phyloP scores from a whole-genome alignment of 2,329 filamentous ascomycete genomes.

The Zasmidium cellare region DNA sequence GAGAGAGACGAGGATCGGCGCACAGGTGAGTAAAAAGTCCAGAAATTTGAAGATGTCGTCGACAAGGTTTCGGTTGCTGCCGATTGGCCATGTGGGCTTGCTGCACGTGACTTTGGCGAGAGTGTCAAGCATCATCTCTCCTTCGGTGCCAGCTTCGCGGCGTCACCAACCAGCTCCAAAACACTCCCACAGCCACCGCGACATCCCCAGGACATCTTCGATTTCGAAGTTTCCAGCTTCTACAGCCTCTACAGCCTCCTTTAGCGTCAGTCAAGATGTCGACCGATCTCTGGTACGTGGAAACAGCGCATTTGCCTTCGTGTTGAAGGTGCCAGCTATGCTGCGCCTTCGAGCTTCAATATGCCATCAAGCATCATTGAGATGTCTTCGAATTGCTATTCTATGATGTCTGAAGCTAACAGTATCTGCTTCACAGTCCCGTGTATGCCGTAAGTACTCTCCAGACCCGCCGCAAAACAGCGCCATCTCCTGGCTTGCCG shows the following conservation, averaged over 20 bases:
- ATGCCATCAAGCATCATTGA: not conserved
- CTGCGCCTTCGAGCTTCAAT: not conserved
- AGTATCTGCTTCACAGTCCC: constrained; percentile 62
- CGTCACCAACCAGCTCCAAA: not conserved
- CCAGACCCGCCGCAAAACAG: constrained; percentile 10
- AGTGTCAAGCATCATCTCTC: not conserved
- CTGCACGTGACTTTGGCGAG: not conserved
- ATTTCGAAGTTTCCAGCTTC: not conserved
- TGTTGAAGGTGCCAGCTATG: constrained; percentile 5
- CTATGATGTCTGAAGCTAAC: constrained; percentile 21
- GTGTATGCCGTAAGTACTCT: constrained; percentile 91
- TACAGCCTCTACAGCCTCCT: not conserved
- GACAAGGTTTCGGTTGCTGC: not conserved
- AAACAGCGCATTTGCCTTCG: constrained; percentile 46
- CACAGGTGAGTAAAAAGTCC: not conserved
- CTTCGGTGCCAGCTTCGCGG: not conserved
- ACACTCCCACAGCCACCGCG: not conserved
- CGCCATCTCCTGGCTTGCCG: constrained; percentile 15
- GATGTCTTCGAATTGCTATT: not conserved
- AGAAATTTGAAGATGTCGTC: constrained; percentile 3
- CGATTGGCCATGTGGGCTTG: not conserved
- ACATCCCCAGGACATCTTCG: not conserved
- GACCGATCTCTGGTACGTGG: constrained; percentile 71
- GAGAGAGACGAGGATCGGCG: not conserved
- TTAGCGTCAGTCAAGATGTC: constrained; percentile 61